Evolutionary conservation across 164 flowering plant species (phyloP).

Genomic region (Vitis amurensis): DNA sequence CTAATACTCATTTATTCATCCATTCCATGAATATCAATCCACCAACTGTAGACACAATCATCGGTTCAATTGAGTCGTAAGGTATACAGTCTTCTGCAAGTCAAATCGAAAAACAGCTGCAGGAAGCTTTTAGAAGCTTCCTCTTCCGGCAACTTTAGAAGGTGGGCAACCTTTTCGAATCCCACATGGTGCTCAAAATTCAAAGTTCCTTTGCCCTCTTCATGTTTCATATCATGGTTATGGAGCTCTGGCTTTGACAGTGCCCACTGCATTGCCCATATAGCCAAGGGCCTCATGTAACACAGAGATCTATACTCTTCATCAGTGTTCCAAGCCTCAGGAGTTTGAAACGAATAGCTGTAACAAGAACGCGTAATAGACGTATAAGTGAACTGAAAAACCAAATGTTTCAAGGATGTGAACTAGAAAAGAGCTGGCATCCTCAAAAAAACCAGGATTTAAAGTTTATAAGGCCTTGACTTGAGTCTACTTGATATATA

Average conservation of each 20-base stretch:
- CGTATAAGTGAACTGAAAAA: not conserved
- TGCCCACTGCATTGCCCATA: conserved; percentile 94
- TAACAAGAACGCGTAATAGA: not conserved
- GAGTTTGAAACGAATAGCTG: conserved; percentile 78
- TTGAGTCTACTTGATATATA: no score
- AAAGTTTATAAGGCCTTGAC: no score
- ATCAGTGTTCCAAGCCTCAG: conserved; percentile 66
- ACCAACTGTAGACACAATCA: not conserved
- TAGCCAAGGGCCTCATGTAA: conserved; percentile 83
- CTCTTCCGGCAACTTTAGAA: conserved; percentile 56
- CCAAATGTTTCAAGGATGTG: no score
- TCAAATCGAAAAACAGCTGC: conserved; percentile 46
- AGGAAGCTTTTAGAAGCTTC: conserved; percentile 37
- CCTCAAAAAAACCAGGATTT: no score
- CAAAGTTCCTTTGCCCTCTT: conserved; percentile 16
- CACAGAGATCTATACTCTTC: conserved; percentile 58
- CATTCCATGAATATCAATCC: no score
- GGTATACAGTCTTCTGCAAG: conserved; percentile 40
- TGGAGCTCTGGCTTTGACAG: conserved; percentile 39
- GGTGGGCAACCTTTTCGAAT: conserved; percentile 54
- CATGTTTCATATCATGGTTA: conserved; percentile 25
- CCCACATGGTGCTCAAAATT: conserved; percentile 37
- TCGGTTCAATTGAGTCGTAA: not conserved
- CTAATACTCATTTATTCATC: no score
- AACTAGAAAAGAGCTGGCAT: no score